Evolutionary conservation across 2,329 filamentous ascomycete species (phyloP).

Genomic region (Trichophyton schoenleinii): DNA sequence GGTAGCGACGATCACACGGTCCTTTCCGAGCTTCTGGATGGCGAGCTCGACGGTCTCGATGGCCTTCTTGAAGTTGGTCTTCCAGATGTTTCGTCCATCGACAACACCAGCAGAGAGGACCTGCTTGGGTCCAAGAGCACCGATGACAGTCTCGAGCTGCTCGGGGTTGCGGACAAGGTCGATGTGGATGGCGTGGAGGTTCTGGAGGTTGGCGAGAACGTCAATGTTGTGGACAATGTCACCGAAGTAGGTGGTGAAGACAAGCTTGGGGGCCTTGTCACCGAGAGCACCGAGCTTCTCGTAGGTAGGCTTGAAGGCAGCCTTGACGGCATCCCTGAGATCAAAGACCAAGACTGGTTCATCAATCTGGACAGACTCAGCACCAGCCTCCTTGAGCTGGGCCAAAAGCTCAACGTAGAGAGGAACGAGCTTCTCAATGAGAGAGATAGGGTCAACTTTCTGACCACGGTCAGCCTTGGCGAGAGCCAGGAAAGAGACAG

Average conservation of each 20-base stretch:
- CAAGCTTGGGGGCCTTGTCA: constrained; percentile 70
- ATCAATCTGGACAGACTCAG: constrained; percentile 93
- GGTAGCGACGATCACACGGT: constrained; percentile 90
- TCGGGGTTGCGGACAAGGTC: constrained; percentile 97
- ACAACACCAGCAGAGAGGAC: constrained; percentile 91
- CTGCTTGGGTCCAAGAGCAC: constrained; percentile 75
- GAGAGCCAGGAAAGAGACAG: constrained; percentile 93
- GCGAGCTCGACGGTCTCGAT: constrained; percentile 84
- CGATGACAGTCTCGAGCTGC: constrained; percentile 78
- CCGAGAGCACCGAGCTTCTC: constrained; percentile 65
- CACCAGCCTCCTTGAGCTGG: constrained; percentile 91
- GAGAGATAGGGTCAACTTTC: constrained; percentile 81
- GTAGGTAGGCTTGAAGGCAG: constrained; percentile 95
- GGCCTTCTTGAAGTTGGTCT: constrained; percentile 95
- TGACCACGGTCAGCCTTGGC: constrained; percentile 97
- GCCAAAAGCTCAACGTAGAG: constrained; percentile 86
- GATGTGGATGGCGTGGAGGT: constrained; percentile 75
- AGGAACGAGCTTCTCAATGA: constrained; percentile 84
- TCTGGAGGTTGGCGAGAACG: constrained; percentile 58
- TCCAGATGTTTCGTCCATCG: constrained; percentile 99
- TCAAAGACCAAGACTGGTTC: constrained; percentile 96
- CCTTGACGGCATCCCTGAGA: constrained; percentile 77
- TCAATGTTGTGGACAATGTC: constrained; percentile 99
- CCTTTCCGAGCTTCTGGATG: constrained; percentile 91
- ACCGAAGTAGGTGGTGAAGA: constrained; percentile 96